A percentile compares a stretch with the other conserved stretches of the same genome.
Evolutionary conservation across 768 basidiomycete genomes (phyloP).

Genomic region (Holtermannia corniformis): DNA sequence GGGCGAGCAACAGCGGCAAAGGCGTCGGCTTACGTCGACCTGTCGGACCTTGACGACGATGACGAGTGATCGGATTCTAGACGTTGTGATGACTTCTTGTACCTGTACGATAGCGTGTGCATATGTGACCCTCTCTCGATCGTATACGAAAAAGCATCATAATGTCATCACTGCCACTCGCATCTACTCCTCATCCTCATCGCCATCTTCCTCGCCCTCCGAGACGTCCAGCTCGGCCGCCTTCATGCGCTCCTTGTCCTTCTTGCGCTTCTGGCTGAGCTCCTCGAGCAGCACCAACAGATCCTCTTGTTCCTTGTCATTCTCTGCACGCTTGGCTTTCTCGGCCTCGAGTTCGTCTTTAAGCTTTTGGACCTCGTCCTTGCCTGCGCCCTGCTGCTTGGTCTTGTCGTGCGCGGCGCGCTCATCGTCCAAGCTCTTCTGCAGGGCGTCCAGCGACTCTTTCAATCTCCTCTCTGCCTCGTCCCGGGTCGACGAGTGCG

Average conservation of each 20-base stretch:
- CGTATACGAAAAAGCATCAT: background rate
- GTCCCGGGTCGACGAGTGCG: background rate
- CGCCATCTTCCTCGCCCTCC: conserved; percentile 60
- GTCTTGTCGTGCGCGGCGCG: conserved; percentile 7
- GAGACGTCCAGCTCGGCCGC: conserved; percentile 75
- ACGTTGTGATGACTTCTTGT: background rate
- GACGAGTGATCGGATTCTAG: conserved; percentile 2
- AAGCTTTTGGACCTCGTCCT: conserved; percentile 12
- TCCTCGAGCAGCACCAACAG: conserved; percentile 87
- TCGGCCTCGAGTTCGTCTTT: conserved; percentile 47
- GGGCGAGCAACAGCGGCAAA: conserved; percentile 28
- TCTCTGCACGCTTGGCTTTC: conserved; percentile 63
- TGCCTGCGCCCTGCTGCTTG: conserved; percentile 4
- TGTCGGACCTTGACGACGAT: conserved; percentile 28
- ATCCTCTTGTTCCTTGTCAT: conserved; percentile 95
- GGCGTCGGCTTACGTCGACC: conserved; percentile 28
- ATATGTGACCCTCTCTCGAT: background rate
- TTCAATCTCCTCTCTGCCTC: background rate
- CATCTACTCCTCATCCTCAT: conserved; percentile 50
- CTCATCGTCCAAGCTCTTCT: conserved; percentile 7
- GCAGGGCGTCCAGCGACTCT: conserved; percentile 4
- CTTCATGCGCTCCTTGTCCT: conserved; percentile 69
- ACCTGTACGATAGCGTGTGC: background rate
- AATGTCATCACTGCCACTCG: background rate
- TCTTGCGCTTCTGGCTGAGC: conserved; percentile 69